A percentile compares a stretch with the other conserved stretches of the same genome.
Evolutionary conservation across 352 stramenopile species (phyloP).

Genomic region (Blastocystis sp.): DNA sequence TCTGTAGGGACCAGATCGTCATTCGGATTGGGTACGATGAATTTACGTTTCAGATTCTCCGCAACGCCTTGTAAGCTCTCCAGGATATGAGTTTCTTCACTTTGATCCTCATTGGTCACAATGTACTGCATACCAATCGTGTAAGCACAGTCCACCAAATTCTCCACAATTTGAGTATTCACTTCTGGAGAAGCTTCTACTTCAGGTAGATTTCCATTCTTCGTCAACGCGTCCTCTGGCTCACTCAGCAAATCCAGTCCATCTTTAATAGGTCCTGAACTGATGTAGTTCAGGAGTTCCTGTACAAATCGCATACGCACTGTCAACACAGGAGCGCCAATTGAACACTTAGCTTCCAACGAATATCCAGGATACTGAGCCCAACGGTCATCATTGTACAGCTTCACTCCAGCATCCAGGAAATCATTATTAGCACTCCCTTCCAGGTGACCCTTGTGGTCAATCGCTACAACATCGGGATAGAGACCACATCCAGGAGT

Average conservation of each 20-base stretch:
- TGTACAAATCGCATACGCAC: slow-evolving; percentile 60
- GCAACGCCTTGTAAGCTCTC: slow-evolving; percentile 34
- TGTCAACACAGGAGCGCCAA: slow-evolving; percentile 50
- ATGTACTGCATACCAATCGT: slow-evolving; percentile 62
- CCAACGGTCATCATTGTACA: slow-evolving; percentile 64
- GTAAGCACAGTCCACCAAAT: slow-evolving; percentile 30
- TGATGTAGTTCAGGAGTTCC: slow-evolving; percentile 62
- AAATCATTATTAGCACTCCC: slow-evolving; percentile 7
- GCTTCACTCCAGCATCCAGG: slow-evolving; percentile 7
- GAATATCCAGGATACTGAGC: slow-evolving; percentile 25
- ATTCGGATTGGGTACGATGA: slow-evolving; percentile 54
- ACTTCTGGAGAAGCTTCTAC: not conserved
- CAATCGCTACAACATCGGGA: slow-evolving; percentile 15
- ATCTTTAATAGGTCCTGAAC: slow-evolving; percentile 47
- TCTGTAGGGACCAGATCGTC: slow-evolving; percentile 59
- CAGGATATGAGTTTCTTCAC: slow-evolving; percentile 24
- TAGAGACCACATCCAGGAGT: slow-evolving; percentile 46
- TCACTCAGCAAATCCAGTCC: slow-evolving; percentile 10
- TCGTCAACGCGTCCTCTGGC: not conserved
- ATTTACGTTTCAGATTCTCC: slow-evolving; percentile 38
- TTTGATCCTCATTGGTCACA: not conserved
- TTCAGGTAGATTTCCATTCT: not conserved
- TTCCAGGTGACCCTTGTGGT: not conserved
- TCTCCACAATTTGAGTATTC: slow-evolving; percentile 46
- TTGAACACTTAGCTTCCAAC: slow-evolving; percentile 27